A percentile compares a stretch with the other conserved stretches of the same genome.
Conservation (phyloP, 2,329 filamentous ascomycete genomes). For the Ophiostoma australiae region DNA sequence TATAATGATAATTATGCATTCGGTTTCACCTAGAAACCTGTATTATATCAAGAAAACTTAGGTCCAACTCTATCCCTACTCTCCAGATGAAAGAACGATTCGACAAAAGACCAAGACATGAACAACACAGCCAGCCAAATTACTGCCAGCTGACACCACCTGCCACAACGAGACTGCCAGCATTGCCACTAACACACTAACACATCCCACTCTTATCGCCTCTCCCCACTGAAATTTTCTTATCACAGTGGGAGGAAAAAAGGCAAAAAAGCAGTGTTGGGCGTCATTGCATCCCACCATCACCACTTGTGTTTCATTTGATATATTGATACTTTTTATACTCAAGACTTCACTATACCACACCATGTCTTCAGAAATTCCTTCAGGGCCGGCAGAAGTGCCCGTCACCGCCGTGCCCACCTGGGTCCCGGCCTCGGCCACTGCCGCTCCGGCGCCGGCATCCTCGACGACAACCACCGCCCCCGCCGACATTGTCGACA, state of each 20-base stretch:
- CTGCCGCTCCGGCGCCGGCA: neutral
- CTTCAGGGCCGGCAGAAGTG: neutral
- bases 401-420: slow-evolving; percentile 10
- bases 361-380: neutral
- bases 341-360: neutral
- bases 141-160: neutral
- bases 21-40: too few relatives aligned
- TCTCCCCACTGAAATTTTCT: slow-evolving; percentile 19
- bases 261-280: slow-evolving; percentile 15
- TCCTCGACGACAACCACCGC: neutral
- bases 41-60: too few relatives aligned
- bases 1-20: too few relatives aligned
- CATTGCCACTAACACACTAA: neutral
- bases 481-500: neutral
- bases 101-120: too few relatives aligned
- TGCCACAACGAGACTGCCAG: neutral
- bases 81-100: too few relatives aligned
- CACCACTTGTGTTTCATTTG: neutral
- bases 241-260: slow-evolving; percentile 22
- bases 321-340: neutral
- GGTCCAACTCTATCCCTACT: too few relatives aligned
- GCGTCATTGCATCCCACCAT: slow-evolving; percentile 15
- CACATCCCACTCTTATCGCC: slow-evolving; percentile 13
- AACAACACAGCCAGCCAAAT: neutral
- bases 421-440: slow-evolving; percentile 3